Base-by-base conservation (phyloP, 305 asterid species). In the Solanum aculeatissimum region DNA sequence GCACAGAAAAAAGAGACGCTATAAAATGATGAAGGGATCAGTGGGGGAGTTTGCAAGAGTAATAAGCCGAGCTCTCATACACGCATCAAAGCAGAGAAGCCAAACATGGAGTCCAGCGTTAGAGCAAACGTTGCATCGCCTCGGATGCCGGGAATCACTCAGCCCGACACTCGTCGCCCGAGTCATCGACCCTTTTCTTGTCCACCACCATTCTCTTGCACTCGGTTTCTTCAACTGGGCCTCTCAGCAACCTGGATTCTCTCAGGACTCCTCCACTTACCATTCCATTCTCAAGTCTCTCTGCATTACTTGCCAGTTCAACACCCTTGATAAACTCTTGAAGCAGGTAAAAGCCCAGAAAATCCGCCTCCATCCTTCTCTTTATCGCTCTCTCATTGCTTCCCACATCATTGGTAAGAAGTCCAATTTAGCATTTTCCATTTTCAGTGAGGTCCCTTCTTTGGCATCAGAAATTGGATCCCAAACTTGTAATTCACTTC, bases 171-270 rank as follows among this genome's bases (percentile, higher is more conserved):
- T 92, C 27, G 98, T 96, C 47, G 92, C 98, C 71, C 86, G 91
- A 51, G 97, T 93, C 80, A 93, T 96, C 90, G 98, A 96, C 83
- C 97, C 98, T 1, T 90, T 87, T 89, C 98, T 96, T 87, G 92
- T 92, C 86, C 89, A 91, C 88, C 94, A 95, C 83, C 94, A 89
- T 82, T 87, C 94, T 32, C 94, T 96, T 65, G 98, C 98, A 27
- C 86, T 90, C 75, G 99, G 99, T 75, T 96, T 96, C 94, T 95
- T 96, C 91, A 92, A 95, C 87, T 96, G 99, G 99, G 97, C 98
- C 4, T 87, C 99, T 69, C 99, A 96, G 87, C 99, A 95, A 70
- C 99, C 98, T 9, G 94, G 94, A 19, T 96, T 92, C 89, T 86
- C 90, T 32, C 99, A 96, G 87, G 89, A 92, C 55, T 80, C 97